Evolutionary conservation across 768 basidiomycete genomes (phyloP), one percentile per base, ranked within the genome.

Genomic region (Boletus sp.): DNA sequence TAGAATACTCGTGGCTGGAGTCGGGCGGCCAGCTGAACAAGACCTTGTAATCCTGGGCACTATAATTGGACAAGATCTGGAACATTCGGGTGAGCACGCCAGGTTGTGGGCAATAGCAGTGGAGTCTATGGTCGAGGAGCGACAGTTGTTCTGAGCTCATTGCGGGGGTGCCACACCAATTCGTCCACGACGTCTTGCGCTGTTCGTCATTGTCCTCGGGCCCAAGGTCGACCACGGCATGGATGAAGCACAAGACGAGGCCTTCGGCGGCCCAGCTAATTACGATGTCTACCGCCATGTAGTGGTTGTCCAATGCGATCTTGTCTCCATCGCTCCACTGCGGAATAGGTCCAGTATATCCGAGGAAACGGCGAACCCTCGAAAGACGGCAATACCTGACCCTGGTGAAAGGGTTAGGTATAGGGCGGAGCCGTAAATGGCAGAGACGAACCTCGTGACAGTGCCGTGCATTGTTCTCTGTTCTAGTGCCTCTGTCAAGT

Each of bases 241-340:
- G 92, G 48, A 93, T 83, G 77, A 94, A 94, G 71, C 92, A 93
- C 35, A 94, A 78, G 57, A 93, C 89, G 67, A 94, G 83, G 56
- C 85, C 88, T 58, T 93, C 89, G 15, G 90, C 89, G 49, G 90
- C 91, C 84, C 86, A 90, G 72, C 92, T 94, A 68, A 92, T 89
- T 65, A 93, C 91, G 66, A 94, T 85, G 73, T 94, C 91, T 57
- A 90, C 87, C 6, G 86, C 86, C 83, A 93, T 87, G 71, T 92
- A 94, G 67, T 91, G 76, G 30, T 76, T 73, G 76, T 94, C 90
- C 17, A 85, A 65, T 11, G 83, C 78, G 60, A 87, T 78, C 73
- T 87, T 88, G 62, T 90, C 85, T 7, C 80, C 85, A 57, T 87
- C 86, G 35, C 73, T 68, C 83, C 86, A 91, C 7, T 77, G 69